Percentiles rank a stretch among this genome's conserved stretches.
Evolutionary conservation across 2,329 filamentous ascomycete genomes (phyloP).

Genomic region (Lasiodiplodia hormozganensis): DNA sequence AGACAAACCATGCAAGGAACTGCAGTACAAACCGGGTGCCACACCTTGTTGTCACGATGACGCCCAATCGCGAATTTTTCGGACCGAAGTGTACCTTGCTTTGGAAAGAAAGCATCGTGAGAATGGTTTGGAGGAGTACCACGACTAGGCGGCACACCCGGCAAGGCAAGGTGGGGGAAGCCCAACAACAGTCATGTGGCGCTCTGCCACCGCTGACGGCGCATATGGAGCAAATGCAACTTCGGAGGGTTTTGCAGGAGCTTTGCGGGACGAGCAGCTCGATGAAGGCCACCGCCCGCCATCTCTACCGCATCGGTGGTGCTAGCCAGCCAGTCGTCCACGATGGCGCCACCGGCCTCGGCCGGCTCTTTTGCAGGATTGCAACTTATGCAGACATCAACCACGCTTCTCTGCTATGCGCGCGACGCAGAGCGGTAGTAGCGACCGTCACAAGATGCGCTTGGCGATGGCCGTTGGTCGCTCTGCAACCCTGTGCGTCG

Average conservation of each 20-base stretch:
- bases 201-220: constrained; percentile 20
- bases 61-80: neutral
- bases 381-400: neutral
- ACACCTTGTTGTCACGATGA: neutral
- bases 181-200: constrained; percentile 17
- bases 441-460: neutral
- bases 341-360: neutral
- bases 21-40: neutral
- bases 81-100: neutral
- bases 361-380: neutral
- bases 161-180: neutral
- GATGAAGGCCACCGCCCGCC: neutral
- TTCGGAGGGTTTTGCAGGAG: constrained; percentile 12
- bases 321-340: neutral
- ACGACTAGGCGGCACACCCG: neutral
- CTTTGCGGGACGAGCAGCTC: neutral
- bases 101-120: neutral
- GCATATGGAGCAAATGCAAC: constrained; percentile 7
- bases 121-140: neutral
- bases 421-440: neutral
- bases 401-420: neutral
- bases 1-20: constrained; percentile 3
- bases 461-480: constrained; percentile 9
- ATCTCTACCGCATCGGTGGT: neutral
- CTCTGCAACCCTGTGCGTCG: neutral